Percentiles rank a stretch among this genome's conserved stretches.
These are phyloP conservation scores for Fereydounia khargensis DNA, from an alignment of 1,284 basidiomycete genomes.

Conservation along the genomic window DNA sequence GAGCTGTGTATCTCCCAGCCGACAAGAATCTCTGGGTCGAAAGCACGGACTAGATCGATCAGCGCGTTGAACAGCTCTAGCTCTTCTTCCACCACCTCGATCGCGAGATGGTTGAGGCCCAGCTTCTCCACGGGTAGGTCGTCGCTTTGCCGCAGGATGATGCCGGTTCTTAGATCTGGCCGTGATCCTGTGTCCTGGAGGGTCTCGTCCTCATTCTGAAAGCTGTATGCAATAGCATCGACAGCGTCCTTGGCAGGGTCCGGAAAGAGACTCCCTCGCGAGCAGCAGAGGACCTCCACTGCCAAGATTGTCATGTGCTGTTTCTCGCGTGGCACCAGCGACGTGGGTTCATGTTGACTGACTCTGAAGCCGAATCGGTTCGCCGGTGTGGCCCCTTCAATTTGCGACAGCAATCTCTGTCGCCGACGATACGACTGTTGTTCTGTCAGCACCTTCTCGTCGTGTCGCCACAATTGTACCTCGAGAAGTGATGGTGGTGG, in stretches of 20 bases:
- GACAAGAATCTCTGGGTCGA: conserved; percentile 86
- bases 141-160: conserved; percentile 16
- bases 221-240: conserved; percentile 70
- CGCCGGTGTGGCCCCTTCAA: conserved; percentile 73
- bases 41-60: conserved; percentile 71
- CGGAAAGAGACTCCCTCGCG: conserved; percentile 67
- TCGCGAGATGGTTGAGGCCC: conserved; percentile 37
- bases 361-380: conserved; percentile 63
- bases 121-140: conserved; percentile 18
- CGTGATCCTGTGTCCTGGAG: conserved; percentile 37
- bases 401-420: conserved; percentile 61
- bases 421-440: conserved; percentile 17
- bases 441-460: conserved; percentile 16
- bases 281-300: conserved; percentile 81
- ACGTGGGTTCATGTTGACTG: conserved; percentile 34
- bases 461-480: conserved; percentile 23
- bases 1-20: conserved; percentile 88
- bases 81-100: conserved; percentile 70
- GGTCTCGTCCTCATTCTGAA: conserved; percentile 64
- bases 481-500: conserved; percentile 38
- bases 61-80: conserved; percentile 78
- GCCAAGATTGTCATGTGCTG: conserved; percentile 78
- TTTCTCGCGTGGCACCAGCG: conserved; percentile 62
- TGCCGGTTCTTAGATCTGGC: conserved; percentile 34
- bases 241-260: conserved; percentile 73